Percentiles rank a stretch among this genome's conserved stretches.
Evolutionary conservation across 1,284 basidiomycete species (phyloP).

Genomic region (Irpex sp.): DNA sequence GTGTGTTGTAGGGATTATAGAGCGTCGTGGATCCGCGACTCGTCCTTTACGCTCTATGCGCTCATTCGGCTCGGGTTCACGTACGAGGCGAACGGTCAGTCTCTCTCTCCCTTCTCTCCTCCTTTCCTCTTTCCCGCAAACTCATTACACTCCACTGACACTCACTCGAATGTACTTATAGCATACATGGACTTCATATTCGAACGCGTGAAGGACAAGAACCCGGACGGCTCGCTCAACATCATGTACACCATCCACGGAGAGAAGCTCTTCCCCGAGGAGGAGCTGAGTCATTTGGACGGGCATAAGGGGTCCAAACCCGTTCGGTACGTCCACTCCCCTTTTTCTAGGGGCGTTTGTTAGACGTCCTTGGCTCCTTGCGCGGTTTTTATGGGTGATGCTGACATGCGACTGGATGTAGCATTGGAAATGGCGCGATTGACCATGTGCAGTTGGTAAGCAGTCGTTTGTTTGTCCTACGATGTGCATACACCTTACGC

Average conservation of each 20-base stretch:
- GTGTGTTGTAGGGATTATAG: constrained; percentile 26
- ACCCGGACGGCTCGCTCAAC: constrained; percentile 83
- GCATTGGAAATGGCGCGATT: constrained; percentile 87
- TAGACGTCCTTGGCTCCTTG: no score
- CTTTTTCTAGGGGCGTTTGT: no score
- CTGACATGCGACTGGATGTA: constrained; percentile 16
- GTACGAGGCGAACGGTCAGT: constrained; percentile 74
- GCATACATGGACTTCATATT: constrained; percentile 90
- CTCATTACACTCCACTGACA: no score
- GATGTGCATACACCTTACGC: constrained; percentile 2
- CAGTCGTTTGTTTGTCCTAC: constrained; percentile 3
- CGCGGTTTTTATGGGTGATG: background rate
- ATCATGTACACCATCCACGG: constrained; percentile 91
- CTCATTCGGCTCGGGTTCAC: constrained; percentile 89
- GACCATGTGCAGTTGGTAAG: constrained; percentile 82
- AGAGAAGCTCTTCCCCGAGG: constrained; percentile 79
- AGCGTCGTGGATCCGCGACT: constrained; percentile 87
- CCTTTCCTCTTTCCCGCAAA: no score
- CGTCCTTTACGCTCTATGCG: constrained; percentile 88
- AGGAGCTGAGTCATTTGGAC: constrained; percentile 77
- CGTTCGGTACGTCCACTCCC: constrained; percentile 40
- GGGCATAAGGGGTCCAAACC: constrained; percentile 83
- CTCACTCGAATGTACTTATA: constrained; percentile 21
- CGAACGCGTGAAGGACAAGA: constrained; percentile 72
- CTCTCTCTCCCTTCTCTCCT: background rate